Evolutionary conservation across 371 early-diverging fungal genomes (phyloP).

Genomic region (Mortierella sp.): DNA sequence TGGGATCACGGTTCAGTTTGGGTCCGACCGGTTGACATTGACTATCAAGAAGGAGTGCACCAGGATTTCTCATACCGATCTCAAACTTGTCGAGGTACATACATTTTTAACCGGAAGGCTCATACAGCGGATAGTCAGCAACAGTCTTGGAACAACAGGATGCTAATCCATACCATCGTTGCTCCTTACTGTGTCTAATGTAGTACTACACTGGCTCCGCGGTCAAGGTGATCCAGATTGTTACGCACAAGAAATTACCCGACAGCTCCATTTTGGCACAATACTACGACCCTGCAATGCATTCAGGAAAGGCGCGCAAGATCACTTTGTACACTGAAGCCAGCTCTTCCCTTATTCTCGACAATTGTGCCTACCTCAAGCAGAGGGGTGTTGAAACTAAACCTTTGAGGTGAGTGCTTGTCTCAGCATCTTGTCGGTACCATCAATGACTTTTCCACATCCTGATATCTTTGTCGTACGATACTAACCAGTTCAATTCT

Average conservation of each 20-base stretch:
- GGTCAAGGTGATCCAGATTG: constrained; percentile 37
- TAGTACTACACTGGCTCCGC: constrained; percentile 50
- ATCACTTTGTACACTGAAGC: constrained; percentile 37
- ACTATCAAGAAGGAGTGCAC: constrained; percentile 41
- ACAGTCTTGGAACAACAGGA: not conserved
- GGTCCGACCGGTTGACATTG: constrained; percentile 34
- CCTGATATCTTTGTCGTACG: not conserved
- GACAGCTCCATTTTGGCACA: constrained; percentile 41
- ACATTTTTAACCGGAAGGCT: not conserved
- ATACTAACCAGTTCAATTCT: not conserved
- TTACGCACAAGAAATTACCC: constrained; percentile 22
- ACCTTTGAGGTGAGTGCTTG: constrained; percentile 29
- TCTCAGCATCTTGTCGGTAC: not conserved
- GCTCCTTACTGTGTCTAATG: not conserved
- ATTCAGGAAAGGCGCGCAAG: constrained; percentile 23
- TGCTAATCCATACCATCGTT: not conserved
- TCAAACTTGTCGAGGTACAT: constrained; percentile 41
- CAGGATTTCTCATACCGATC: constrained; percentile 30
- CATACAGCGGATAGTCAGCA: not conserved
- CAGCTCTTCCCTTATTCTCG: constrained; percentile 20
- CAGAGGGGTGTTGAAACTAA: constrained; percentile 35
- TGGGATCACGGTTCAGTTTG: constrained; percentile 45
- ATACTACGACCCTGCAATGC: constrained; percentile 22
- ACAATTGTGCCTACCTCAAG: constrained; percentile 27
- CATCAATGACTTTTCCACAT: not conserved